Evolutionary conservation across 306 rosid genomes (phyloP), one percentile per base, ranked within the genome.

Genomic region (Coriaria nepalensis): DNA sequence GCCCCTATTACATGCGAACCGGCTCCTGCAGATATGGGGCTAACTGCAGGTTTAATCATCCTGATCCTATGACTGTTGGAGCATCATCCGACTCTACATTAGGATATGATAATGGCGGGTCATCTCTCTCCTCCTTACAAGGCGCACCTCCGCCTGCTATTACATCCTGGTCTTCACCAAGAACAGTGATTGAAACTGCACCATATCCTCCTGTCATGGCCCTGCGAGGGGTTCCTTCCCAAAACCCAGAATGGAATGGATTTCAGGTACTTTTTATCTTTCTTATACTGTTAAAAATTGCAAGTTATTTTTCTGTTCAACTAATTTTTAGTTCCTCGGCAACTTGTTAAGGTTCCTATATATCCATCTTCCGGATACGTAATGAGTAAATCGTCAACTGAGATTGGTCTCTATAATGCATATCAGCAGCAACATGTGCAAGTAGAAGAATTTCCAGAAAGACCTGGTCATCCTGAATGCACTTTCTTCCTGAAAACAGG

Each of bases 401-500:
- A 74, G 59, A 57, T 79, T 56, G 78, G 79, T 68, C 49, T 58
- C 39, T 85, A 66, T 61, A 41, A 20, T 20, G 29, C 49, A 45
- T 86, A 61, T 62, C 77, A 47, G 61, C 82, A 71, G 38, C 78
- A 62, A 62, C 79, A 55, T 35, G 62, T 60, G 37, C 76, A 49
- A 55, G 59, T 57, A 29, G 94, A 71, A 29, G 93, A 77, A 52
- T 82, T 50, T 68, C 98, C 93, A 4, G 96, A 92, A 62, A 73
- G 96, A 61, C 96, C 94, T 34, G 96, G 96, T 34, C 93, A 79
- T 77, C 96, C 98, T 36, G 82, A 73, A 20, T 92, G 98, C 81
- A 79, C 59, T 58, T 85, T 49, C 77, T 92, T 73, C 78, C 34
- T 92, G 45, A 92, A 81, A 83, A 92, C 87, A 2, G 96, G 98